Percentiles rank a stretch among this genome's conserved stretches.
Evolutionary conservation across 352 stramenopile species (phyloP).

Genomic region (Globisporangium spinosum): DNA sequence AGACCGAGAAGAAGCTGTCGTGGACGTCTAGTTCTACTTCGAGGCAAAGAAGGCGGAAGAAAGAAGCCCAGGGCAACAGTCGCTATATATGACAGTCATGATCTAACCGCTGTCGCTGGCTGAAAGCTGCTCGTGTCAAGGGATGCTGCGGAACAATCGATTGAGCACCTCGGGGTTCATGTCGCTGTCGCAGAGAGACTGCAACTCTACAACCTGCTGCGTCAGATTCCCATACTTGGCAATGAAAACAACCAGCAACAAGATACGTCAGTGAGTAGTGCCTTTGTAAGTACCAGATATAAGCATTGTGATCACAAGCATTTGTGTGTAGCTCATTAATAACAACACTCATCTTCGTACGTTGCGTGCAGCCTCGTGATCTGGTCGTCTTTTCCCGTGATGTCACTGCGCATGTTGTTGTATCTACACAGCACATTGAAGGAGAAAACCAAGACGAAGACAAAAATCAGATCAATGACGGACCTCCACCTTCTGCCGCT

Average conservation of each 20-base stretch:
- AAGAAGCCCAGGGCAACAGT: background rate
- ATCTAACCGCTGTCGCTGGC: constrained; percentile 7
- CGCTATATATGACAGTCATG: background rate
- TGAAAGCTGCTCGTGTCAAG: constrained; percentile 31
- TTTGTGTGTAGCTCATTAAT: background rate
- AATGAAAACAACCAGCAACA: background rate
- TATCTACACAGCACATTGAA: constrained; percentile 22
- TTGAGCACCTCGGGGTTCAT: constrained; percentile 38
- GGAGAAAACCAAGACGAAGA: background rate
- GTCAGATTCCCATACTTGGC: constrained; percentile 41
- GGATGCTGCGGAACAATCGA: constrained; percentile 46
- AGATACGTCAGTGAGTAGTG: background rate
- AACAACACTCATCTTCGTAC: constrained; percentile 6
- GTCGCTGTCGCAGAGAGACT: constrained; percentile 36
- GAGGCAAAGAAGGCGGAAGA: background rate
- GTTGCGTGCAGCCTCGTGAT: constrained; percentile 15
- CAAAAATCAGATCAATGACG: too few relatives aligned
- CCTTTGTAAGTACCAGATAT: constrained; percentile 3
- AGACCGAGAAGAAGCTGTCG: constrained; percentile 62
- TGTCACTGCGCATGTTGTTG: constrained; percentile 24
- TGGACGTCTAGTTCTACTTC: constrained; percentile 47
- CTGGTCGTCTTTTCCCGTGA: constrained; percentile 28
- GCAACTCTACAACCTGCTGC: constrained; percentile 35
- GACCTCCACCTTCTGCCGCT: too few relatives aligned
- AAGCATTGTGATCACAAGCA: background rate